Base-by-base conservation (phyloP, 1,284 basidiomycete species). In the Ustanciosporium gigantosporum region DNA sequence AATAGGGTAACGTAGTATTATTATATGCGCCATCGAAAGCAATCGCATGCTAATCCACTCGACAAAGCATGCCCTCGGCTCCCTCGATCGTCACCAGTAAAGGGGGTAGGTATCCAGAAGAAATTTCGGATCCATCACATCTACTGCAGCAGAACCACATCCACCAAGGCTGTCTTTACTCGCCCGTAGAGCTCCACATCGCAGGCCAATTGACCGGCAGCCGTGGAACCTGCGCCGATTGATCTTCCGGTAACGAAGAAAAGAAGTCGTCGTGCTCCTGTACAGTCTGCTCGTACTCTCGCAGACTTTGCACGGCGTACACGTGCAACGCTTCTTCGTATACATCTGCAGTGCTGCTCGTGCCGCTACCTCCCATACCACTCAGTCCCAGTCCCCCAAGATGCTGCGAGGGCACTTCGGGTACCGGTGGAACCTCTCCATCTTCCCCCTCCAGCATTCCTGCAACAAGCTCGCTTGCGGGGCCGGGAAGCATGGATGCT, bases 251-350 rank as follows among this genome's bases (percentile, higher is more conserved):
- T 41, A 70, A 36, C 24, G 66, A 58, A 1, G 48, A 51, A 29
- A 73, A 70, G 41, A 65, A 72, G 21, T 73, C 68, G 37, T 73
- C 70, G 48, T 73, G 70, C 52, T 73, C 70, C 56, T 70, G 66
- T 19, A 73, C 61, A 27, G 70, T 73, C 42, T 70, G 70, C 29
- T 74, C 71, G 36, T 72, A 74, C 39, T 74, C 71, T 5, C 67
- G 31, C 46, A 73, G 32, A 31, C 70, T 68, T 51, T 73, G 70
- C 4, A 73, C 61, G 9, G 72, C 72, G 34, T 74, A 74, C 29
- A 70, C 57, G 57, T 74, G 72, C 36, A 70, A 46, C 15, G 31
- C 41, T 34, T 68, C 55, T 31, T 57, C 49, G 44, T 74, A 74
- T 31, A 52, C 45, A 22, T 57, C 47, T 6, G 25, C 37, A n/a